Percentiles rank a stretch among this genome's conserved stretches.
Evolutionary conservation across 1,284 basidiomycete species (phyloP).

Genomic region (Erythrobasidium hasegawianum): DNA sequence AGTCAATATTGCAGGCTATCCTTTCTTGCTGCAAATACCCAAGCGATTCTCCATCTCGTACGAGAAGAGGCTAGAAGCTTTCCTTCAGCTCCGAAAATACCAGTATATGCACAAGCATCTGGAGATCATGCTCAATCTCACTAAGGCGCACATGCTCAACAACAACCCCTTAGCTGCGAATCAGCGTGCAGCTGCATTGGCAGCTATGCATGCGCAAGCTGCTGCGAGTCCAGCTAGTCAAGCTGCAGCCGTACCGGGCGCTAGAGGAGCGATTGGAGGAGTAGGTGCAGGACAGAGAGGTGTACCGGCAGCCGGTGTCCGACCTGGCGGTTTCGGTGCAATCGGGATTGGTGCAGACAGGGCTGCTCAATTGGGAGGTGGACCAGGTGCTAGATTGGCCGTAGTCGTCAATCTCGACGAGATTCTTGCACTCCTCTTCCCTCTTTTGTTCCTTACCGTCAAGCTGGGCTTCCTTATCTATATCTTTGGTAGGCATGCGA

Average conservation of each 20-base stretch:
- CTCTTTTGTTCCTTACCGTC: constrained; percentile 43
- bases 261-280: neutral
- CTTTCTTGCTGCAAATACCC: constrained; percentile 29
- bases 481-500: constrained; percentile 46
- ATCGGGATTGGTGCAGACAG: constrained; percentile 22
- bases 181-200: neutral
- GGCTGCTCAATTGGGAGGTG: constrained; percentile 21
- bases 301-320: neutral
- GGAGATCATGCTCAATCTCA: constrained; percentile 13
- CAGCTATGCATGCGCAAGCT: neutral
- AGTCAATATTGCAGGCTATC: constrained; percentile 23
- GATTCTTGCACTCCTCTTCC: constrained; percentile 41
- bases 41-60: constrained; percentile 5
- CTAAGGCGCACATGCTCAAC: neutral
- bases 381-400: constrained; percentile 27
- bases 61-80: constrained; percentile 8
- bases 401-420: constrained; percentile 46
- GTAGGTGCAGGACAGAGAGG: neutral
- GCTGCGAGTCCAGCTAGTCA: neutral
- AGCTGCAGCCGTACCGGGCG: neutral
- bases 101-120: constrained; percentile 9
- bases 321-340: constrained; percentile 8
- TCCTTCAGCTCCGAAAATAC: constrained; percentile 10
- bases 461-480: constrained; percentile 45
- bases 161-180: too few relatives aligned